Evolutionary conservation across 805 yeast species (phyloP).

Genomic region (Yamadazyma nakazawae): DNA sequence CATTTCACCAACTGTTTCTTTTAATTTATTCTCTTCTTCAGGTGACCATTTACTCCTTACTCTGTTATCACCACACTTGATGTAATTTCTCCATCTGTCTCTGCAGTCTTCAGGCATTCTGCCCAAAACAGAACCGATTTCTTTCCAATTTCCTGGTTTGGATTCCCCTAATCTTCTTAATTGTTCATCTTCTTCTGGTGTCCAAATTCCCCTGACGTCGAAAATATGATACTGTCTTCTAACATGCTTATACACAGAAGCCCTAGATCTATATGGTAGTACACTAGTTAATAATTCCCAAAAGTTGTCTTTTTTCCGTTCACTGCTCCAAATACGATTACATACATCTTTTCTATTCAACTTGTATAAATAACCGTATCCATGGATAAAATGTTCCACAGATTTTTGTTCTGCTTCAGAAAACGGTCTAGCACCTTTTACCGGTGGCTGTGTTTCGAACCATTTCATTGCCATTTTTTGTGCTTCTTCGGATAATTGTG

Average conservation of each 20-base stretch:
- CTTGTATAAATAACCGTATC: conserved; percentile 62
- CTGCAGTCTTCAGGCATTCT: conserved; percentile 98
- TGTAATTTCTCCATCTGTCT: conserved; percentile 93
- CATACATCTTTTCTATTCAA: conserved; percentile 69
- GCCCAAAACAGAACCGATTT: conserved; percentile 72
- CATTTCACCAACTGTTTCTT: conserved; percentile 25
- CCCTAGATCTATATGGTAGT: conserved; percentile 80
- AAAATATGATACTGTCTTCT: conserved; percentile 86
- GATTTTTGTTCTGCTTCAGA: conserved; percentile 64
- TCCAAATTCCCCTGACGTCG: conserved; percentile 88
- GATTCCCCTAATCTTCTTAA: conserved; percentile 61
- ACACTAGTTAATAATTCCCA: conserved; percentile 84
- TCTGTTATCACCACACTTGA: conserved; percentile 82
- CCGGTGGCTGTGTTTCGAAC: conserved; percentile 29
- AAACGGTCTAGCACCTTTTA: conserved; percentile 44
- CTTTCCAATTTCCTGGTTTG: conserved; percentile 84
- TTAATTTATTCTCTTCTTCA: conserved; percentile 65
- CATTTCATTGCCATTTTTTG: conserved; percentile 32
- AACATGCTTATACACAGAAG: conserved; percentile 90
- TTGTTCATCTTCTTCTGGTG: conserved; percentile 69
- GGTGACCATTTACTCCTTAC: conserved; percentile 75
- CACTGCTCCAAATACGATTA: conserved; percentile 82
- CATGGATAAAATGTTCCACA: conserved; percentile 67
- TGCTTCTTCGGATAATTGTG: conserved; percentile 34
- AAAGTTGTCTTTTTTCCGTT: conserved; percentile 79